Conservation (phyloP, 345 rosid species). For the Corchorus capsularis region DNA sequence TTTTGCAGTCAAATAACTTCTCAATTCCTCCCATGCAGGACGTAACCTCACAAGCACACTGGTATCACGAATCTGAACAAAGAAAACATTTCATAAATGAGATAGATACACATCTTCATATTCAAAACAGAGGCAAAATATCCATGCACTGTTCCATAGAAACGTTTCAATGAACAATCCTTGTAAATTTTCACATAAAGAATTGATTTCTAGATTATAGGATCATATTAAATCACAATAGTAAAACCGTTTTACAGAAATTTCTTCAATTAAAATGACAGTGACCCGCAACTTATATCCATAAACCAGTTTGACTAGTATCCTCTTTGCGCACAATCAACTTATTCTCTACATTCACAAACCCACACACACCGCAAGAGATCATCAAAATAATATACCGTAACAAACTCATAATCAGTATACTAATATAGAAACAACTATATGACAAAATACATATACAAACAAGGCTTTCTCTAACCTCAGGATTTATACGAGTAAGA, state of each 20-base stretch:
- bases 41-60: constrained; percentile 99
- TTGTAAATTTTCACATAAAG: not conserved
- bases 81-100: constrained; percentile 22
- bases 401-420: not conserved
- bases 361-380: not conserved
- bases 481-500: constrained; percentile 95
- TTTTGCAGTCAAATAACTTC: constrained; percentile 91
- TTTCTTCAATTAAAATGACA: not conserved
- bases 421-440: constrained; percentile 8
- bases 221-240: not conserved
- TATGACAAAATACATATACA: constrained; percentile 7
- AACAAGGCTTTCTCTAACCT: constrained; percentile 48
- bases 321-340: not conserved
- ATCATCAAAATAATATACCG: not conserved
- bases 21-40: constrained; percentile 97
- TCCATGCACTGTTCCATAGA: not conserved
- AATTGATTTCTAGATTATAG: not conserved
- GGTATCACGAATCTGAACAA: constrained; percentile 86
- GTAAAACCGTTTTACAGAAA: not conserved
- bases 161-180: not conserved
- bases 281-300: not conserved
- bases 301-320: not conserved
- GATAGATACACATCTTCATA: not conserved
- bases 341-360: not conserved
- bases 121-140: not conserved